These are phyloP conservation scores for Carex scoparia DNA, from an alignment of 176 grass and related monocot genomes.

Conservation along the genomic window DNA sequence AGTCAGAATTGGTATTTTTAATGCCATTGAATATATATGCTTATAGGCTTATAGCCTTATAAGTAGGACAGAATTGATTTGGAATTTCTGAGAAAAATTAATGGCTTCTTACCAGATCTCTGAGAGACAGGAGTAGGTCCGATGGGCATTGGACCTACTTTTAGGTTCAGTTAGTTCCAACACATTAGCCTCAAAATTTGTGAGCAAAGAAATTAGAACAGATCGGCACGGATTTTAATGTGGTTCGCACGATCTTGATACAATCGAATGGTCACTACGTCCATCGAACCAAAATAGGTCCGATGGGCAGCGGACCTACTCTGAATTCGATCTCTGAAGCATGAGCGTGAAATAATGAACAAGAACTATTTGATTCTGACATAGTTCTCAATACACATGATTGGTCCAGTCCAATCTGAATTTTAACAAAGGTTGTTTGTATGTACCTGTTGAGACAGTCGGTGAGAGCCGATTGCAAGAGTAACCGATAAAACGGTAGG, in stretches of 20 bases:
- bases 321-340: neutral
- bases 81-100: neutral
- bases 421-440: neutral
- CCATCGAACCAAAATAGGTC: too few species aligned
- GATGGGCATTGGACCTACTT: too few species aligned
- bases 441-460: slow-evolving; percentile 65
- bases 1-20: neutral
- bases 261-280: too few species aligned
- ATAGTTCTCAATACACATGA: neutral
- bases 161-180: too few species aligned
- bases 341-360: neutral
- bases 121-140: neutral
- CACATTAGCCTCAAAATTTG: too few species aligned
- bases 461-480: slow-evolving; percentile 80
- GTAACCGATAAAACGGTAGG: slow-evolving; percentile 84
- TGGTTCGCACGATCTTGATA: too few species aligned
- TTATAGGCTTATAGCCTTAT: too few species aligned
- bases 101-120: neutral
- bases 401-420: neutral
- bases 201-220: too few species aligned
- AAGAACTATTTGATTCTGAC: neutral
- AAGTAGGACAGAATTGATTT: neutral
- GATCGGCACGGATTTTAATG: too few species aligned
- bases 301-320: too few species aligned
- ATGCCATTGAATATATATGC: neutral